Conservation (phyloP, 371 early-diverging fungal genomes). For the Mortierella sp. region DNA sequence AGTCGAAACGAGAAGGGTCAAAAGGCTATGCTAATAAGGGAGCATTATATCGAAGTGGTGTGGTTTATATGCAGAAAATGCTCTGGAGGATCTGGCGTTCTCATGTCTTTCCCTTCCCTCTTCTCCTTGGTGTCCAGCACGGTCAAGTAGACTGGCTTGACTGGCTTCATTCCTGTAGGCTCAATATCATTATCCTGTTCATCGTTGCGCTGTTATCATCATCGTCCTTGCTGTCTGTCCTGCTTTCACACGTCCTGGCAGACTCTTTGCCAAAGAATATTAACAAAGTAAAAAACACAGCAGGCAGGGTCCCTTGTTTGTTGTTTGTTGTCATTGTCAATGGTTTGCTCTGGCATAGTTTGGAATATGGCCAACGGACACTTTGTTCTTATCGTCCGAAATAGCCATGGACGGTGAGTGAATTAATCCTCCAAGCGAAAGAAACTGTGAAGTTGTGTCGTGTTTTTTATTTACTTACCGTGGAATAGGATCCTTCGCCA, state of each 20-base stretch:
- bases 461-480: constrained; percentile 68
- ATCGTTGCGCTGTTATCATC: too few species aligned
- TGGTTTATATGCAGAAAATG: not conserved
- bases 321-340: not conserved
- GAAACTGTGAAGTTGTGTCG: not conserved
- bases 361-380: constrained; percentile 4
- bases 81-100: not conserved
- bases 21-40: not conserved
- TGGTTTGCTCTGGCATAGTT: not conserved
- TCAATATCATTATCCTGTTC: too few species aligned
- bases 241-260: too few species aligned
- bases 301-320: not conserved
- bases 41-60: not conserved
- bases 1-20: not conserved
- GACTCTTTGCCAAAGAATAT: too few species aligned
- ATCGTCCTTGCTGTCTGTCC: too few species aligned
- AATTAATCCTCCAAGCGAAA: not conserved
- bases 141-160: too few species aligned
- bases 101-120: not conserved
- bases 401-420: not conserved
- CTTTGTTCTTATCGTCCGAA: not conserved
- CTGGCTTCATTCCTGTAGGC: too few species aligned
- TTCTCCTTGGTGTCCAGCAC: not conserved
- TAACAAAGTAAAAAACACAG: not conserved
- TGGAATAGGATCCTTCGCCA: constrained; percentile 97